Base-by-base conservation (phyloP, 257 asterid species). In the Verbascum thapsus region DNA sequence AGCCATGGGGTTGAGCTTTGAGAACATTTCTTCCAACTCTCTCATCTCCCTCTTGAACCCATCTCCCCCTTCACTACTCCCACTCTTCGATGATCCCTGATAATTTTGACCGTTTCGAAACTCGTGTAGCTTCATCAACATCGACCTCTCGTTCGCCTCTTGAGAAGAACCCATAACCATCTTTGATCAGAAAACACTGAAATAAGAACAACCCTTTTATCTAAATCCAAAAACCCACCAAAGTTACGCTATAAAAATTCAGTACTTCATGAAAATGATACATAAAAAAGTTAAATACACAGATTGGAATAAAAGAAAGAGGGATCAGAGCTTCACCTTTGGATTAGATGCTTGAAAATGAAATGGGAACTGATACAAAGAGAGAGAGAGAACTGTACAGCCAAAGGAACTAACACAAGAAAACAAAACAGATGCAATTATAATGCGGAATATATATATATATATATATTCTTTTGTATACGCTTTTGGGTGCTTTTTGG, bases 1-100 rank as follows among this genome's bases (percentile, higher is more conserved):
- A 38, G 91, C 91, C 91, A 79, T 79, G 47, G 91, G 91, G 64
- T 84, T 84, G 52, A 84, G 66, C 65, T 84, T 84, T 0, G 88
- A 82, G 53, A 82, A 72, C 78, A 80, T 80, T n/a, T 80, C 86
- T 58, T 73, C 83, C 74, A 82, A 64, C 69, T 81, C 88, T 73
- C 70, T 70, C 71, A 84, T 81, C 65, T 79, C 86, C 63, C 64
- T 74, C 72, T 78, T 78, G 62, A 75, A 71, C 67, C 72, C 77
- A 30, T 67, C 69, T 7, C 53, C 81, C 42, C 64, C 57, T 30
- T 41, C 74, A 49, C 20, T n/a, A n/a, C n/a, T n/a, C n/a, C n/a
- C n/a, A n/a, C n/a, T n/a, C n/a, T n/a, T 57, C 49, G 10, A 5
- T 1, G 61, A 19, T 17, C 47, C 49, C 49, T 56, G 63, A 30